A percentile compares a stretch with the other conserved stretches of the same genome.
Evolutionary conservation across 2,329 filamentous ascomycete species (phyloP).

Genomic region (Lasiodiplodia theobromae): DNA sequence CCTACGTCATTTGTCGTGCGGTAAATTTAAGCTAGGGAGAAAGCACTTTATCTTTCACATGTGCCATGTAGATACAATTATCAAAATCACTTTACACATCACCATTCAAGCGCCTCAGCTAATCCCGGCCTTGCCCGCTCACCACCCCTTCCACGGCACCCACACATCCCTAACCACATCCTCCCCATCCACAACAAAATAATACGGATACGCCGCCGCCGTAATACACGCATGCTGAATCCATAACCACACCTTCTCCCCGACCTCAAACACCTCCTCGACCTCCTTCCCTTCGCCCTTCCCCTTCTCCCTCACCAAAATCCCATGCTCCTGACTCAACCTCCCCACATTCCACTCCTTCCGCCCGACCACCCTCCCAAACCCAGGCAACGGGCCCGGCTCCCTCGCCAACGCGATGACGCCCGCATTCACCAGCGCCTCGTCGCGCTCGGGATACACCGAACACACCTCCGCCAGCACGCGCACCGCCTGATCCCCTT

Average conservation of each 20-base stretch:
- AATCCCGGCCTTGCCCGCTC: not conserved
- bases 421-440: conserved; percentile 28
- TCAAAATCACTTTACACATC: too few relatives aligned
- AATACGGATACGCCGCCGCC: conserved; percentile 28
- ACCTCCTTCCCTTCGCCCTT: conserved; percentile 20
- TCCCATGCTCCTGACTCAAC: conserved; percentile 30
- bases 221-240: conserved; percentile 30
- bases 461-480: conserved; percentile 28
- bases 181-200: conserved; percentile 29
- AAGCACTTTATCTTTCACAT: not conserved
- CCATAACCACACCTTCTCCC: conserved; percentile 24
- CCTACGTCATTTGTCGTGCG: not conserved
- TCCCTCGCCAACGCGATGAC: conserved; percentile 19
- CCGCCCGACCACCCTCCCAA: conserved; percentile 8
- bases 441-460: conserved; percentile 24
- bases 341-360: conserved; percentile 17
- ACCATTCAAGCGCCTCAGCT: too few relatives aligned
- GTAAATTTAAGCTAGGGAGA: not conserved
- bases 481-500: conserved; percentile 22
- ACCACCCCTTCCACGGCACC: conserved; percentile 30
- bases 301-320: conserved; percentile 6
- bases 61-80: too few relatives aligned
- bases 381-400: conserved; percentile 21
- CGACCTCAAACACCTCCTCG: conserved; percentile 41
- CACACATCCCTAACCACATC: conserved; percentile 29